Evolutionary conservation across 768 basidiomycete genomes (phyloP), one percentile per base, ranked within the genome.

Genomic region (Cystobasidium ongulense): DNA sequence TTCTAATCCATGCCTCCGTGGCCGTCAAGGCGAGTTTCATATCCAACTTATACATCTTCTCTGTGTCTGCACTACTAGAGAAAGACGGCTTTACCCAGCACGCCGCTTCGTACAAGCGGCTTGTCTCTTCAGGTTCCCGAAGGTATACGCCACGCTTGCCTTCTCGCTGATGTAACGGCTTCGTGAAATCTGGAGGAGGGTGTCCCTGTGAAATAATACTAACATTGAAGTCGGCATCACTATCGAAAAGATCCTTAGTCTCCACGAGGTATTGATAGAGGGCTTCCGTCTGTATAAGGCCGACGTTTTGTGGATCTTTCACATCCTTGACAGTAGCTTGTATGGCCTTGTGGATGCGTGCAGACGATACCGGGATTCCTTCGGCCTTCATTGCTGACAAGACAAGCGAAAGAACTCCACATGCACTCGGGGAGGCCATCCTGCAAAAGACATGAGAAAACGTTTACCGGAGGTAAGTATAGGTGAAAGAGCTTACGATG

Each of bases 81-180:
- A 75, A 70, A 17, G 52, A 74, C 8, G 74, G 74, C 18, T 36
- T 72, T 31, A 75, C 68, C 39, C 65, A 33, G 31, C 65, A 65
- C 2, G 59, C 46, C 15, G 54, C 73, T 50, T 75, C 70, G 29
- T 53, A 66, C 27, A 75, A 13, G 3, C 61, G 18, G 17, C 54
- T 29, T 13, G 70, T 72, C 23, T 71, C 57, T 8, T 63, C 46
- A 1, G 52, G 35, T 2, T 72, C 74, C 23, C 74, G 74, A 1
- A 75, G 74, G 29, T 75, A 75, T 23, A 75, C 74, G 8, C 74
- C 74, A 21, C 70, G 53, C 13, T 43, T 23, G 39, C 70, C 74
- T 46, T 63, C 43, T 1, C 50, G 29, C 46, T 68, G 23, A 17
- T 35, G 33, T 5, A 68, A 8, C 4, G 66, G 38, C 35, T 59